Conservation (phyloP, 2,329 filamentous ascomycete species). For the Cladosporium sp. region DNA sequence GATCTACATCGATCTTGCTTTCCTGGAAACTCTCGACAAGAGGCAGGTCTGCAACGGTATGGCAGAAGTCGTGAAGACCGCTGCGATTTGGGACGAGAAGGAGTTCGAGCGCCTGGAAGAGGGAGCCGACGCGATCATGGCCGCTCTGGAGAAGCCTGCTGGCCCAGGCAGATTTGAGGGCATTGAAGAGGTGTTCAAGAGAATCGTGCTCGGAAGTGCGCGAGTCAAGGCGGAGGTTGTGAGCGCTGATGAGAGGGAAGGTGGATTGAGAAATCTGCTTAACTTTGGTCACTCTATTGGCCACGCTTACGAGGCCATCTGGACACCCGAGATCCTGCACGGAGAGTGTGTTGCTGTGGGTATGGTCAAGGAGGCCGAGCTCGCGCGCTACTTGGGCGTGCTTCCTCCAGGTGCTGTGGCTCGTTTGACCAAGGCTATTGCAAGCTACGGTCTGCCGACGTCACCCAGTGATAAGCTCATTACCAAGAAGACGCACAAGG, state of each 20-base stretch:
- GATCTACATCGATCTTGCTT: conserved; percentile 91
- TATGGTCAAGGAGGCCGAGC: conserved; percentile 96
- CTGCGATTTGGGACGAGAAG: conserved; percentile 88
- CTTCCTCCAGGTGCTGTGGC: conserved; percentile 85
- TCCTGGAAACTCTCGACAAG: conserved; percentile 82
- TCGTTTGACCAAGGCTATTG: conserved; percentile 86
- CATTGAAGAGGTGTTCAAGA: conserved; percentile 58
- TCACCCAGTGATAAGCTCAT: conserved; percentile 82
- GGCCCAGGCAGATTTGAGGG: conserved; percentile 64
- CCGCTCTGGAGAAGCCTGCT: conserved; percentile 64
- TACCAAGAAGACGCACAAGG: conserved; percentile 79
- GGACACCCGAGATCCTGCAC: conserved; percentile 92
- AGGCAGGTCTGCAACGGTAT: conserved; percentile 98
- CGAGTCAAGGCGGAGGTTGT: conserved; percentile 92
- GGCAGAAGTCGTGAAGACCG: conserved; percentile 86
- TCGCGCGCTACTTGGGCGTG: conserved; percentile 85
- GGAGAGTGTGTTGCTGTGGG: conserved; percentile 96
- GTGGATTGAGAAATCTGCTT: conserved; percentile 86
- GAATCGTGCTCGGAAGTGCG: conserved; percentile 84
- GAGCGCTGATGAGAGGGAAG: conserved; percentile 90
- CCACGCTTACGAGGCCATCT: conserved; percentile 91
- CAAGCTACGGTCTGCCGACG: conserved; percentile 88
- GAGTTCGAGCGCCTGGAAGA: conserved; percentile 85
- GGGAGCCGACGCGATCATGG: conserved; percentile 75
- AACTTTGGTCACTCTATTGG: conserved; percentile 99